Evolutionary conservation across 371 early-diverging fungal species (phyloP), one percentile per base, ranked within the genome.

Genomic region (Mucor irregularis): DNA sequence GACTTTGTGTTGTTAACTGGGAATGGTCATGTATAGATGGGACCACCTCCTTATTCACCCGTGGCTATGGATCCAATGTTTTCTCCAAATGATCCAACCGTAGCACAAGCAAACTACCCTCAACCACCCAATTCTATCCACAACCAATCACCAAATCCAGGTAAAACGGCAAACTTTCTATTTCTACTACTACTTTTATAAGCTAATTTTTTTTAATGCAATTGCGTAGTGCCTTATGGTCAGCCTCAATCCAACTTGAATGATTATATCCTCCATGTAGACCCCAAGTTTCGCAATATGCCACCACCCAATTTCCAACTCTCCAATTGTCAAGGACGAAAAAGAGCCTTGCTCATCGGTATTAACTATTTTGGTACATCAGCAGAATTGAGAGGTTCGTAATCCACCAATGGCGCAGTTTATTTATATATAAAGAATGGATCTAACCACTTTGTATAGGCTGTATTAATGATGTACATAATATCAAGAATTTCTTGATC

Each of bases 391-490:
- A 66, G 73, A 47, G 89, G 88, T 76, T 61, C 25, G 2, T 14
- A n/a, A 10, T n/a, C n/a, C n/a, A n/a, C n/a, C n/a, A n/a, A 51
- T n/a, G 40, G 29, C n/a, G 26, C 31, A 30, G 24, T 25, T 5
- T 30, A 13, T 16, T 25, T 30, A 10, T 40, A 26, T 35, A 24
- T 39, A 73, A n/a, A n/a, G n/a, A n/a, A n/a, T n/a, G n/a, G n/a
- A n/a, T n/a, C n/a, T n/a, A n/a, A n/a, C n/a, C n/a, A n/a, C n/a
- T n/a, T n/a, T n/a, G n/a, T n/a, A 31, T 7, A 47, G 91, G 93
- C 7, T 96, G 95, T 70, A 87, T 92, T 66, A 95, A 95, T 65
- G 96, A 96, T 62, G 95, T 94, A 25, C 68, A 83, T 51, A 91
- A 90, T 66, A 83, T 96, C 37, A 85, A 86, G 54, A 47, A 68